A percentile compares a stretch with the other conserved stretches of the same genome.
These are phyloP conservation scores for Pseudocercospora vitis DNA, from an alignment of 2,329 filamentous ascomycete species.

Conservation along the genomic window DNA sequence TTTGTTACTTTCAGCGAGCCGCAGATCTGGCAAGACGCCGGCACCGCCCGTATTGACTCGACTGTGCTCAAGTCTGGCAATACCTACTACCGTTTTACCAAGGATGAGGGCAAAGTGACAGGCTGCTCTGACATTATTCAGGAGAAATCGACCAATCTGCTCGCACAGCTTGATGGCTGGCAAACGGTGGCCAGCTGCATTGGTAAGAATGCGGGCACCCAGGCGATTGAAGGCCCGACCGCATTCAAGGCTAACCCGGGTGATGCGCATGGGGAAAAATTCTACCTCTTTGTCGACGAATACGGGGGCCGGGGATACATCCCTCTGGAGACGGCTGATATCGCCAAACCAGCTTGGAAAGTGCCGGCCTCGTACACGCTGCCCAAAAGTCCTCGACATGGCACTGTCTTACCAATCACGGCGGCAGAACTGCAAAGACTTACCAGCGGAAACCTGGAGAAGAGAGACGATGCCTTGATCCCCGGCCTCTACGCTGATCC, in stretches of 20 bases:
- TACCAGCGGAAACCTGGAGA: slow-evolving; percentile 13
- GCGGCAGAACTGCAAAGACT: slow-evolving; percentile 43
- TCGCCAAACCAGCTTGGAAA: slow-evolving; percentile 52
- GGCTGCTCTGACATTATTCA: slow-evolving; percentile 58
- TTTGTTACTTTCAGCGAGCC: slow-evolving; percentile 55
- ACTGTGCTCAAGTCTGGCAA: slow-evolving; percentile 49
- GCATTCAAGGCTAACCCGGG: slow-evolving; percentile 53
- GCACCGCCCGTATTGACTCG: slow-evolving; percentile 54
- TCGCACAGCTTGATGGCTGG: slow-evolving; percentile 47
- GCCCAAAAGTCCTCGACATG: slow-evolving; percentile 54
- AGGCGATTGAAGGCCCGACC: slow-evolving; percentile 54
- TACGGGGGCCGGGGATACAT: slow-evolving; percentile 55
- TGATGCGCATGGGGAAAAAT: slow-evolving; percentile 55
- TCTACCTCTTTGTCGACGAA: slow-evolving; percentile 58
- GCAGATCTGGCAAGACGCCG: slow-evolving; percentile 54
- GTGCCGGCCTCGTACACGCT: slow-evolving; percentile 50
- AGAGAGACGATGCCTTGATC: slow-evolving; percentile 19
- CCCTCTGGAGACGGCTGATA: slow-evolving; percentile 53
- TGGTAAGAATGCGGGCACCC: slow-evolving; percentile 51
- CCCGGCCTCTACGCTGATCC: slow-evolving; percentile 44
- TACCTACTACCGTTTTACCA: slow-evolving; percentile 56
- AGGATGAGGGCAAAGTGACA: slow-evolving; percentile 53
- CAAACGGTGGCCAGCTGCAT: slow-evolving; percentile 51
- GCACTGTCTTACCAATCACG: slow-evolving; percentile 55
- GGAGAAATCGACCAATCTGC: slow-evolving; percentile 49